A percentile compares a stretch with the other conserved stretches of the same genome.
These are phyloP conservation scores for Teunomyces cretensis DNA, from an alignment of 805 yeast species.

Conservation along the genomic window DNA sequence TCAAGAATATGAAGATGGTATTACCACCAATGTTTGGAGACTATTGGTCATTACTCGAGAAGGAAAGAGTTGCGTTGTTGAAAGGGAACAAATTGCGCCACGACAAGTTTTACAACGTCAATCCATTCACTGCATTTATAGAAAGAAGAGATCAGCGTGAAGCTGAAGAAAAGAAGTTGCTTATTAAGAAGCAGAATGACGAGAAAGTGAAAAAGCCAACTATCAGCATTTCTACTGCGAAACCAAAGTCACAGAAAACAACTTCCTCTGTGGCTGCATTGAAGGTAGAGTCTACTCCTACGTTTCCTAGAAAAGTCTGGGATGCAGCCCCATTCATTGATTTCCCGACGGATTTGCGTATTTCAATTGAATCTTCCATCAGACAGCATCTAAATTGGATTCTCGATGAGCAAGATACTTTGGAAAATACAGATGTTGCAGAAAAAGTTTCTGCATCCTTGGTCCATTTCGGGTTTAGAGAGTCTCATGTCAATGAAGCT, in stretches of 20 bases:
- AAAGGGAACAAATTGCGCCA: conserved; percentile 49
- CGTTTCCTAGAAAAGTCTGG: conserved; percentile 63
- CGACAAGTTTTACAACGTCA: conserved; percentile 55
- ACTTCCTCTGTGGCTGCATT: not conserved
- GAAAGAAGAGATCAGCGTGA: conserved; percentile 52
- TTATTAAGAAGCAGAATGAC: conserved; percentile 46
- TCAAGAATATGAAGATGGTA: conserved; percentile 82
- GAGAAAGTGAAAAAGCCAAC: conserved; percentile 51
- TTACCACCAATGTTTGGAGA: conserved; percentile 79
- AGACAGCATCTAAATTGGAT: conserved; percentile 59
- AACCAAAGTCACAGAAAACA: conserved; percentile 13
- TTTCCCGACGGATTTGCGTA: conserved; percentile 62
- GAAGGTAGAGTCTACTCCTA: conserved; percentile 4
- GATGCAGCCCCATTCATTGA: conserved; percentile 66
- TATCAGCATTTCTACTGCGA: conserved; percentile 25
- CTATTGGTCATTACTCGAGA: conserved; percentile 74
- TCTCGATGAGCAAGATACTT: conserved; percentile 18
- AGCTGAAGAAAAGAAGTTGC: conserved; percentile 46
- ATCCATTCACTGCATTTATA: conserved; percentile 74
- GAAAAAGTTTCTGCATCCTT: conserved; percentile 10
- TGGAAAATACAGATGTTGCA: conserved; percentile 8
- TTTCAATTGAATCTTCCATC: conserved; percentile 60
- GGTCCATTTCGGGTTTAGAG: conserved; percentile 60
- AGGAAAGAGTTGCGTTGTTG: conserved; percentile 49
- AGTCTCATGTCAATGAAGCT: conserved; percentile 70